Conservation (phyloP, 2,329 filamentous ascomycete genomes). For the Calonectria pauciramosa region DNA sequence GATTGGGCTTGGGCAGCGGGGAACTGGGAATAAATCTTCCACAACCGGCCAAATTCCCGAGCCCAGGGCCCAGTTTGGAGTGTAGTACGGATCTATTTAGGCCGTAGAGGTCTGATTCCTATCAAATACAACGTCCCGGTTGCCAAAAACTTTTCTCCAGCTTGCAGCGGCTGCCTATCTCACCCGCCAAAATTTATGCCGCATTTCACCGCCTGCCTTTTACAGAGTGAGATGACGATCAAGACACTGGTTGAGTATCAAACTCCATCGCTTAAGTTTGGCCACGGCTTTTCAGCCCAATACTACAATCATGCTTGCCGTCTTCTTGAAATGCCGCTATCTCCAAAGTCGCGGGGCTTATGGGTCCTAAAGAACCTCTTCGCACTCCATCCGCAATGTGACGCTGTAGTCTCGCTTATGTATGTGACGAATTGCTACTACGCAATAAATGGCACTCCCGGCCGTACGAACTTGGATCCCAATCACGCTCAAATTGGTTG, state of each 20-base stretch:
- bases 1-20: neutral
- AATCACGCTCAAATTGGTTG: no score
- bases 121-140: no score
- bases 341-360: neutral
- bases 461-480: no score
- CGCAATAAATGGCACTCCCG: neutral
- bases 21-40: neutral
- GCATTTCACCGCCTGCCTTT: neutral
- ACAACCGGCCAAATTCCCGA: neutral
- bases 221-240: neutral
- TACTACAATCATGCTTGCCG: neutral
- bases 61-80: neutral
- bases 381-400: neutral
- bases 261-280: no score
- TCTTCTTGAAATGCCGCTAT: no score
- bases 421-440: neutral
- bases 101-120: neutral
- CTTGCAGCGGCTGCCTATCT: neutral
- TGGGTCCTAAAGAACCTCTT: no score
- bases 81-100: no score
- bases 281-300: no score
- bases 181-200: neutral
- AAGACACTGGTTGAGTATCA: neutral
- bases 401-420: neutral
- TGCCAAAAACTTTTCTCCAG: neutral